Evolutionary conservation across 768 basidiomycete genomes (phyloP), one percentile per base, ranked within the genome.

Genomic region (Trametes cubensis): DNA sequence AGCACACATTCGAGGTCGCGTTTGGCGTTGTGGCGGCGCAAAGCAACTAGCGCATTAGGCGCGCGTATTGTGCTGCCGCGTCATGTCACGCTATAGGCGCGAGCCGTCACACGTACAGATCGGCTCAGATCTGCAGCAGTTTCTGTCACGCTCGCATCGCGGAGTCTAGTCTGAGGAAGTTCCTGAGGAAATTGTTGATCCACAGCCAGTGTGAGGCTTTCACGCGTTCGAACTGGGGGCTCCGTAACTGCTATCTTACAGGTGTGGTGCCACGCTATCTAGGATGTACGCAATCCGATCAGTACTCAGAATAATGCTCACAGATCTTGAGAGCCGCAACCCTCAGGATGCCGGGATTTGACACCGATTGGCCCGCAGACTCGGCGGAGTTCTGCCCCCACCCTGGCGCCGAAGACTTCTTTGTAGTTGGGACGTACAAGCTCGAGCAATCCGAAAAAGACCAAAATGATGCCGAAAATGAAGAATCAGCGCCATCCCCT

Each of bases 341-440:
- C n/a, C 18, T 6, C 20, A 40, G 25, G 25, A 68, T 68, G 67
- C 5, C 62, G 3, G 53, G 48, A 1, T 67, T 82, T 67, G 85
- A 93, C 73, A 96, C 94, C 1, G 74, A 78, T n/a, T 88, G 85
- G 69, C 94, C 94, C 11, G 95, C 94, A 21, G 95, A 97, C 74
- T 86, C 90, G 13, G 81, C 94, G 56, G 97, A 98, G 69, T 98
- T 95, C 72, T 95, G 92, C 67, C 95, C 95, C 5, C 83, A 83
- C 58, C 79, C 80, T 15, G 76, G 77, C 25, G 80, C 79, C 51
- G 76, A 79, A 3, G 77, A 88, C 66, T 75, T 97, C 26, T 82
- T 98, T 61, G 89, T 88, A 1, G 94, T 93, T 68, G 96, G 96
- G 21, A 98, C 96, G 0, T 99, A 99, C 76, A 87, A 92, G 67